Conservation (phyloP, 108 stramenopile genomes). For the Nitzschia palea region DNA sequence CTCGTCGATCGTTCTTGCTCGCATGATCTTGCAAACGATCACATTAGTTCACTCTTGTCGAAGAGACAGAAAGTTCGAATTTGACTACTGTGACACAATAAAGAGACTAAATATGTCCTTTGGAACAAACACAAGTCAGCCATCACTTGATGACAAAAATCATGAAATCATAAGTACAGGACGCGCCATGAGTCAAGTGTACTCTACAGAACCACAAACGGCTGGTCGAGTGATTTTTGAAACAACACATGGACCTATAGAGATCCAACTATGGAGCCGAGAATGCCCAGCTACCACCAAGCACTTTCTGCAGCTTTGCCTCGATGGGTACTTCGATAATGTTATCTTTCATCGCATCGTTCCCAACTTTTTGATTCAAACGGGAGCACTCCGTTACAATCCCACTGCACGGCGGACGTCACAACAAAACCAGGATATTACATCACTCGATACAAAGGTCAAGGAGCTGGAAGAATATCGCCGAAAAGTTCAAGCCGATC, state of each 20-base stretch:
- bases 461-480: conserved; percentile 28
- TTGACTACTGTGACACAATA: no score
- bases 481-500: conserved; percentile 21
- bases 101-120: no score
- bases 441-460: conserved; percentile 13
- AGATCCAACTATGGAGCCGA: conserved; percentile 88
- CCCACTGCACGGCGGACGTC: not conserved
- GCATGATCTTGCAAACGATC: no score
- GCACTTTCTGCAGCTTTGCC: conserved; percentile 89
- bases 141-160: no score
- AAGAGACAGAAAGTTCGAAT: no score
- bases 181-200: conserved; percentile 88
- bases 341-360: conserved; percentile 87
- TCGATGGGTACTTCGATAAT: conserved; percentile 85
- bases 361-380: conserved; percentile 89
- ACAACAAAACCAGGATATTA: not conserved
- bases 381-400: conserved; percentile 54
- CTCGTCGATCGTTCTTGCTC: no score
- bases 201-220: conserved; percentile 91
- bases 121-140: no score
- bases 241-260: conserved; percentile 92
- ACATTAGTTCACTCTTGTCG: no score
- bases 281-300: conserved; percentile 89
- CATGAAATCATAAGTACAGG: no score
- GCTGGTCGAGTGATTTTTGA: conserved; percentile 84